A percentile compares a stretch with the other conserved stretches of the same genome.
Evolutionary conservation across 116 monocot species (phyloP).

Genomic region (Cymodocea nodosa): DNA sequence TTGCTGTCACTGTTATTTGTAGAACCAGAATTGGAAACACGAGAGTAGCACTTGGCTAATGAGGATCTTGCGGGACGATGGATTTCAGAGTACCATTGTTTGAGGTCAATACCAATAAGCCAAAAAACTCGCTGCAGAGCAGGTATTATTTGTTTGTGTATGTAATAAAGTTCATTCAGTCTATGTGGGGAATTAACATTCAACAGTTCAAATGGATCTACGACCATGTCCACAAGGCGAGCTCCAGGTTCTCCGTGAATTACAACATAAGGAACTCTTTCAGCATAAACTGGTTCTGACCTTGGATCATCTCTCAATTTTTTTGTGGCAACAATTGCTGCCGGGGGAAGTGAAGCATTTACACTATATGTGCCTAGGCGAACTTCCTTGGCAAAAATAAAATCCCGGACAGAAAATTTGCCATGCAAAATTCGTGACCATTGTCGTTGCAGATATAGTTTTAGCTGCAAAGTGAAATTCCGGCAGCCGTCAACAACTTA

Average conservation of each 20-base stretch:
- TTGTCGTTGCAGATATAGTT: constrained; percentile 74
- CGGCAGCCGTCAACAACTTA: background rate
- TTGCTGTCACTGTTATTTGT: constrained; percentile 20
- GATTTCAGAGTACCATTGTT: constrained; percentile 65
- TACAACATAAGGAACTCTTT: constrained; percentile 86
- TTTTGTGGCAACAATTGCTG: constrained; percentile 92
- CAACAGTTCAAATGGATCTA: constrained; percentile 55
- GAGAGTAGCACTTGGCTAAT: constrained; percentile 19
- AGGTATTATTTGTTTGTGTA: constrained; percentile 90
- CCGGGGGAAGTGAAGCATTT: constrained; percentile 64
- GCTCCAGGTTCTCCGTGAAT: constrained; percentile 90
- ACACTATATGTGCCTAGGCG: constrained; percentile 70
- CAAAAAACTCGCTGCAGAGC: constrained; percentile 80
- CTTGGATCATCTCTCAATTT: constrained; percentile 62
- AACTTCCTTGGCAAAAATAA: constrained; percentile 95
- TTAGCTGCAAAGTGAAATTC: constrained; percentile 35
- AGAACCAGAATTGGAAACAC: constrained; percentile 13
- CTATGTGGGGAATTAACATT: constrained; percentile 58
- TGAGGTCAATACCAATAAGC: constrained; percentile 68
- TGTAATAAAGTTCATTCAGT: constrained; percentile 80
- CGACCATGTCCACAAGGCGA: constrained; percentile 85
- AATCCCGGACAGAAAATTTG: constrained; percentile 78
- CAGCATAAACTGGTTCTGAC: constrained; percentile 63
- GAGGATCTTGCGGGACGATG: constrained; percentile 37
- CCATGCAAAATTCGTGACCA: constrained; percentile 77